Evolutionary conservation across 2,329 filamentous ascomycete genomes (phyloP).

Genomic region (Ilyonectria robusta): DNA sequence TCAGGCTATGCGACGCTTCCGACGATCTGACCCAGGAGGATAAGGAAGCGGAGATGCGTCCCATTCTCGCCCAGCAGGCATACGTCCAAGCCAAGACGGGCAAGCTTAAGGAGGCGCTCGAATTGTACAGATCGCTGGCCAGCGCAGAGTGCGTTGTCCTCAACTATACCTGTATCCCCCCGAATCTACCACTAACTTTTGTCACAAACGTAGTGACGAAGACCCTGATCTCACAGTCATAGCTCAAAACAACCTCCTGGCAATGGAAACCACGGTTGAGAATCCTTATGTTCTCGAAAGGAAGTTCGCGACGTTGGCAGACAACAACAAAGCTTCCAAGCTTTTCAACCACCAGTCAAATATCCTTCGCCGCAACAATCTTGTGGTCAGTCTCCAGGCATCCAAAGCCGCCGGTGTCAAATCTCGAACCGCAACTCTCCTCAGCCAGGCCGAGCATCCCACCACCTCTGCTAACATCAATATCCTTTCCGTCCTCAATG

Average conservation of each 20-base stretch:
- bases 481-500: slow-evolving; percentile 68
- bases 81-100: slow-evolving; percentile 79
- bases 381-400: slow-evolving; percentile 75
- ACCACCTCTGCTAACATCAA: slow-evolving; percentile 53
- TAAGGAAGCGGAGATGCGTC: slow-evolving; percentile 80
- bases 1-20: slow-evolving; percentile 78
- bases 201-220: slow-evolving; percentile 65
- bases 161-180: not conserved
- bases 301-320: slow-evolving; percentile 68
- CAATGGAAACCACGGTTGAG: slow-evolving; percentile 56
- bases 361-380: slow-evolving; percentile 72
- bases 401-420: slow-evolving; percentile 77
- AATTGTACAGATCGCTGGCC: slow-evolving; percentile 74
- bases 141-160: slow-evolving; percentile 68
- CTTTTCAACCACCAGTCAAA: slow-evolving; percentile 79
- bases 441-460: slow-evolving; percentile 49
- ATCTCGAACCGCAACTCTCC: slow-evolving; percentile 60
- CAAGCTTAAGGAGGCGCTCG: slow-evolving; percentile 74
- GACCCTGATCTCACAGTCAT: slow-evolving; percentile 78
- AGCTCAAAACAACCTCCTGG: slow-evolving; percentile 73
- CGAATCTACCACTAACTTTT: slow-evolving; percentile 41
- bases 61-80: slow-evolving; percentile 82
- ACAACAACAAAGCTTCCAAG: slow-evolving; percentile 70
- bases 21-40: slow-evolving; percentile 83
- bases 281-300: slow-evolving; percentile 81